These are phyloP conservation scores for Eucommia ulmoides DNA, from an alignment of 257 asterid genomes.

Conservation along the genomic window DNA sequence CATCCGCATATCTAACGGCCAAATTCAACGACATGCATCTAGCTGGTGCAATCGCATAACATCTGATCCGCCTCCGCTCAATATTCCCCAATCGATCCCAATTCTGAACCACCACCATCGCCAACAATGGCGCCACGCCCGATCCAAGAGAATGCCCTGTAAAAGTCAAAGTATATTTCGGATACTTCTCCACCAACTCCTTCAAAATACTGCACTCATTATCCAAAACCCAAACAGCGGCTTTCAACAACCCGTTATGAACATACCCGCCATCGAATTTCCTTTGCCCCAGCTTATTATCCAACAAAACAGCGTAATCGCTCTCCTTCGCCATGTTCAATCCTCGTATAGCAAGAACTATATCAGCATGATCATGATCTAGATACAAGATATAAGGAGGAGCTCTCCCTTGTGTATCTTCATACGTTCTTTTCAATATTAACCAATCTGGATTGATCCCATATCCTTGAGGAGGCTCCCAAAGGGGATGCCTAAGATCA, in stretches of 20 bases:
- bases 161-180: slow-evolving; percentile 59
- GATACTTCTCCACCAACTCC: slow-evolving; percentile 49
- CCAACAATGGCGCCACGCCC: slow-evolving; percentile 72
- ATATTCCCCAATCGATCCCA: slow-evolving; percentile 50
- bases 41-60: slow-evolving; percentile 87
- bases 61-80: slow-evolving; percentile 60
- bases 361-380: slow-evolving; percentile 63
- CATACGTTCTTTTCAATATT: slow-evolving; percentile 36
- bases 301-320: slow-evolving; percentile 65
- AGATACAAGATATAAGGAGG: slow-evolving; percentile 69
- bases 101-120: slow-evolving; percentile 53
- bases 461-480: slow-evolving; percentile 66
- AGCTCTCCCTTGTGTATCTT: slow-evolving; percentile 38
- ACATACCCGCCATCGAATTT: slow-evolving; percentile 76
- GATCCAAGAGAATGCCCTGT: slow-evolving; percentile 84
- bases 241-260: slow-evolving; percentile 69
- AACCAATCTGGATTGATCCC: slow-evolving; percentile 50
- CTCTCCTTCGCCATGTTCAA: slow-evolving; percentile 73
- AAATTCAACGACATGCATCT: slow-evolving; percentile 82
- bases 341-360: slow-evolving; percentile 85
- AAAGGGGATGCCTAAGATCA: slow-evolving; percentile 43
- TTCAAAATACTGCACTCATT: slow-evolving; percentile 45
- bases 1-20: slow-evolving; percentile 83
- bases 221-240: slow-evolving; percentile 58
- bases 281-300: slow-evolving; percentile 63